Evolutionary conservation across 2,329 filamentous ascomycete genomes (phyloP), one percentile per base, ranked within the genome.

Genomic region (Phialemonium atrogriseum): DNA sequence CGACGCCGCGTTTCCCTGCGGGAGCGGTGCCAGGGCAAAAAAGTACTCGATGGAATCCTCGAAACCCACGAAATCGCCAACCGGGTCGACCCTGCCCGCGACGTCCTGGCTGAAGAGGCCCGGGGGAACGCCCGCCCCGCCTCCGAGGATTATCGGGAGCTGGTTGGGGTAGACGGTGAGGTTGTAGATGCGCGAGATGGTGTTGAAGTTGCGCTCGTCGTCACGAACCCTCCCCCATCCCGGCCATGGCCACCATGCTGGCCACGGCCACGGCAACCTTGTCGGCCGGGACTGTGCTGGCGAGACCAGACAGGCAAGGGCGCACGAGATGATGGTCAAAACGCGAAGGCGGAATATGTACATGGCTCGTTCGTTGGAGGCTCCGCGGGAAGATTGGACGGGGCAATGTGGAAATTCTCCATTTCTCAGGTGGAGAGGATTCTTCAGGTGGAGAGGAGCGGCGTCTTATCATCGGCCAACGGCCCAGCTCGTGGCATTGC

Each of bases 41-140:
- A 65, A 64, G 41, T 62, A 62, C 45, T 63, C 60, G 32, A 60
- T 57, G 12, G 54, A 58, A 27, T 62, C 54, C 23, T 59, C 49
- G 32, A 62, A 62, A 9, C 54, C 54, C 10, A 44, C 47, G 40
- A 64, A 64, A 26, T 60, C 55, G 36, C 61, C 61, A 9, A 63
- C 44, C 3, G 61, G 60, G 7, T 54, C 49, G 33, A 64, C 53
- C 3, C 60, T 49, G 11, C 61, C 61, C 7, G 44, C 50, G 7
- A 58, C 57, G 11, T 60, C 41, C 6, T 49, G 33, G 35, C 43
- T 46, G 43, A 66, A 63, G 25, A 64, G 51, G 4, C 54, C 53
- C 7, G 47, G 36, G 2, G 60, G 59, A 6, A 64, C 54, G 16
- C 46, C 54, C 1, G 45, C 40, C 3, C 45, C 48, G 24, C 58